A percentile compares a stretch with the other conserved stretches of the same genome.
Evolutionary conservation across 805 yeast genomes (phyloP).

Genomic region (Suhomyces pyralidae): DNA sequence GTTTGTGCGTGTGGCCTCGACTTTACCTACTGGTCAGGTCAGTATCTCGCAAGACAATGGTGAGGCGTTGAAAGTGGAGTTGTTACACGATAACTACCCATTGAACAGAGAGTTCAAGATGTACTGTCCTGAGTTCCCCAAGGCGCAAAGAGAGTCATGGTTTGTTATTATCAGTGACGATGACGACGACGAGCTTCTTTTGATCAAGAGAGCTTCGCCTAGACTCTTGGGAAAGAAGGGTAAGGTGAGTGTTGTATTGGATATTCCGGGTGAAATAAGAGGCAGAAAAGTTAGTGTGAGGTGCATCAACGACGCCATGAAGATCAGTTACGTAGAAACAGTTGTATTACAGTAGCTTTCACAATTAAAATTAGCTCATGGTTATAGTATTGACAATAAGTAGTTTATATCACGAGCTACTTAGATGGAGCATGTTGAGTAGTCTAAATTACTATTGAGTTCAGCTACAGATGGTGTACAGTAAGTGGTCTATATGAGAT

Average conservation of each 20-base stretch:
- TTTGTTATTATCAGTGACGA: conserved; percentile 61
- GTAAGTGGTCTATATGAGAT: too few species aligned
- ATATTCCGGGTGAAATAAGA: conserved; percentile 46
- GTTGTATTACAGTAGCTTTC: background rate
- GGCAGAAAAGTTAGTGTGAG: conserved; percentile 47
- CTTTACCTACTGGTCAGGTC: conserved; percentile 60
- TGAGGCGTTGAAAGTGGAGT: conserved; percentile 38
- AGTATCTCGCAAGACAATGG: conserved; percentile 34
- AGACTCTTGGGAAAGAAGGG: conserved; percentile 36
- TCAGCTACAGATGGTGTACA: too few species aligned
- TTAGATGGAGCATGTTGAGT: too few species aligned
- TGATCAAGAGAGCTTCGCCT: conserved; percentile 78
- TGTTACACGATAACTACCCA: conserved; percentile 53
- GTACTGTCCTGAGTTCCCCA: conserved; percentile 80
- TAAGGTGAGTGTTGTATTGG: conserved; percentile 41
- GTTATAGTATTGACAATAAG: too few species aligned
- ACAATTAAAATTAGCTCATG: background rate
- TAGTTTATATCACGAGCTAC: too few species aligned
- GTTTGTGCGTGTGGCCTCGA: conserved; percentile 51
- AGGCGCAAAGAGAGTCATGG: conserved; percentile 92
- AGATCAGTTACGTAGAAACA: conserved; percentile 40
- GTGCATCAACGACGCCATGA: conserved; percentile 66
- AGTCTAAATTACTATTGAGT: too few species aligned
- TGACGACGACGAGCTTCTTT: conserved; percentile 50
- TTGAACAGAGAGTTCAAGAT: conserved; percentile 60